These are phyloP conservation scores for Luvunga scandens DNA, from an alignment of 345 rosid genomes.

Conservation along the genomic window DNA sequence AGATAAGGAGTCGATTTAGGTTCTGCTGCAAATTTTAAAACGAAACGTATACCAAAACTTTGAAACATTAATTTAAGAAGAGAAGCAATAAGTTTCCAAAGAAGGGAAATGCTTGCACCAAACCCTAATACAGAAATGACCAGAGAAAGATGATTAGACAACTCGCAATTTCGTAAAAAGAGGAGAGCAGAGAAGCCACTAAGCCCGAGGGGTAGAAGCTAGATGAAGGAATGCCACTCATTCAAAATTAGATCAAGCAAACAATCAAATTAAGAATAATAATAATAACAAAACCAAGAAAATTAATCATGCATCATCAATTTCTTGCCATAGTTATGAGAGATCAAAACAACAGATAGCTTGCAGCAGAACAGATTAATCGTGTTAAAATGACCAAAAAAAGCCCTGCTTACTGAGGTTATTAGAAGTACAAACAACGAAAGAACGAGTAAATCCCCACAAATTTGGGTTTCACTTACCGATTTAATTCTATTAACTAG, in stretches of 20 bases:
- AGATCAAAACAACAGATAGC: background rate
- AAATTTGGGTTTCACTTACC: background rate
- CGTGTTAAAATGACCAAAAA: background rate
- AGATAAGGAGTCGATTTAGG: no score
- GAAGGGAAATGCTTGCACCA: background rate
- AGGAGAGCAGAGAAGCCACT: background rate
- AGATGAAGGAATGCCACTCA: background rate
- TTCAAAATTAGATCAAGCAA: slow-evolving; percentile 3
- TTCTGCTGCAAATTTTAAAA: background rate
- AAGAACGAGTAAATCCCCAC: background rate
- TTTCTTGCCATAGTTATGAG: background rate
- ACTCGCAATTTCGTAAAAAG: background rate
- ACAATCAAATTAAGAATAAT: background rate
- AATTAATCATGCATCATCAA: background rate
- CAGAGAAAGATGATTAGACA: background rate
- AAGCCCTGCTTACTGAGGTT: no score
- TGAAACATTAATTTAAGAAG: background rate
- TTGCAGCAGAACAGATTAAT: background rate
- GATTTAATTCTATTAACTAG: background rate
- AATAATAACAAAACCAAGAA: background rate
- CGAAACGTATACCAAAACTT: background rate
- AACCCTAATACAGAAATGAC: slow-evolving; percentile 23
- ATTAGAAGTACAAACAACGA: background rate
- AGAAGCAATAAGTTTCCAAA: background rate
- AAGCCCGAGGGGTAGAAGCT: background rate